Conservation (phyloP, 2,329 filamentous ascomycete species). For the Tolypocladium album region DNA sequence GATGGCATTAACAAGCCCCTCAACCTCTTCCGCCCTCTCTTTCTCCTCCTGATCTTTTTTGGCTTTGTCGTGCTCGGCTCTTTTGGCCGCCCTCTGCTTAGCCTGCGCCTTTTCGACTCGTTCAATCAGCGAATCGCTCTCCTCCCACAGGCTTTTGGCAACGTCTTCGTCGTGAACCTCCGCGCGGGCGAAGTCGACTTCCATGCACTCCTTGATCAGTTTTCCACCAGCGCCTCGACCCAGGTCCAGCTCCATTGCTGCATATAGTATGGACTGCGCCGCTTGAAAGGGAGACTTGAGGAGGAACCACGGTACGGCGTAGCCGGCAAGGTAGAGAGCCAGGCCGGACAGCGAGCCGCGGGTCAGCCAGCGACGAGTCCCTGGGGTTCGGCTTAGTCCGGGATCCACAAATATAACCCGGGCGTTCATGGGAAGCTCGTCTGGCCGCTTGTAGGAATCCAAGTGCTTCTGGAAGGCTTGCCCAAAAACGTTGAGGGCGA, state of each 20-base stretch:
- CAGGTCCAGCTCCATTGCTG: conserved; percentile 70
- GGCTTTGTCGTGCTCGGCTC: conserved; percentile 23
- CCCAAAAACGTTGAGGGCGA: conserved; percentile 84
- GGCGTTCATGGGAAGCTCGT: conserved; percentile 71
- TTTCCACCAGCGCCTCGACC: conserved; percentile 55
- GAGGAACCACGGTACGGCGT: conserved; percentile 75
- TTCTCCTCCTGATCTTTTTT: conserved; percentile 22
- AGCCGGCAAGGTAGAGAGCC: conserved; percentile 63
- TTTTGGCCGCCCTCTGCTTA: conserved; percentile 31
- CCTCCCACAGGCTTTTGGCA: conserved; percentile 82
- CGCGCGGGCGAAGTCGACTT: conserved; percentile 57
- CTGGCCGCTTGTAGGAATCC: conserved; percentile 71
- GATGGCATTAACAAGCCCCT: conserved; percentile 30
- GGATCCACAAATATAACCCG: conserved; percentile 83
- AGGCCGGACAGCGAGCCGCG: conserved; percentile 76
- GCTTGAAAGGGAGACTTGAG: conserved; percentile 77
- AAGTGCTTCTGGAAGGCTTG: conserved; percentile 89
- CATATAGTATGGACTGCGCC: conserved; percentile 77
- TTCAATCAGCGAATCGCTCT: conserved; percentile 76
- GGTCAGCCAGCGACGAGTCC: conserved; percentile 78
- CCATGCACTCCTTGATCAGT: conserved; percentile 80
- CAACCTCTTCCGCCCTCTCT: conserved; percentile 19
- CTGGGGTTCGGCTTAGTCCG: conserved; percentile 73
- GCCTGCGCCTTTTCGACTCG: conserved; percentile 72
- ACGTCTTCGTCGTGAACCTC: conserved; percentile 71